phyloP scores from a whole-genome alignment of 257 asterid genomes.

The Solanum ossicruentum region DNA sequence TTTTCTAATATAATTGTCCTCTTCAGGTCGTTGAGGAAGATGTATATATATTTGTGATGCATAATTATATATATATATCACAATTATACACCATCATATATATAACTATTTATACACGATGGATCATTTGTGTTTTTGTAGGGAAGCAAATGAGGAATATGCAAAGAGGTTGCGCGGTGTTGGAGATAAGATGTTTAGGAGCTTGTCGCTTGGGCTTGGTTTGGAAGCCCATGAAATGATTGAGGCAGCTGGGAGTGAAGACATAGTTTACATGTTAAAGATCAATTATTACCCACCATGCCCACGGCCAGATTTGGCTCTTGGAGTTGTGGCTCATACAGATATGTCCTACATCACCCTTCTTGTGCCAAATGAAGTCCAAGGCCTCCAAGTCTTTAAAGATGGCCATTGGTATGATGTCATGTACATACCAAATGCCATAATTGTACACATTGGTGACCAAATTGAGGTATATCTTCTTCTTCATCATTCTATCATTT shows the following conservation, averaged over 20 bases:
- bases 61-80: too few species aligned
- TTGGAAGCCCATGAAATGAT: slow-evolving; percentile 33
- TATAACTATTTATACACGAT: too few species aligned
- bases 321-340: slow-evolving; percentile 89
- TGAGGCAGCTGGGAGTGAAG: slow-evolving; percentile 54
- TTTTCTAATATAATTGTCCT: too few species aligned
- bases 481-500: background rate
- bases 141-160: slow-evolving; percentile 58
- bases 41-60: too few species aligned
- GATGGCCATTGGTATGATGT: slow-evolving; percentile 72
- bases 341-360: slow-evolving; percentile 65
- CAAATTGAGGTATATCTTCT: slow-evolving; percentile 58
- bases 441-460: slow-evolving; percentile 77
- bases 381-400: slow-evolving; percentile 72
- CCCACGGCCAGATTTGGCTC: slow-evolving; percentile 77
- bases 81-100: too few species aligned
- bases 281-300: slow-evolving; percentile 89
- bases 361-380: slow-evolving; percentile 73
- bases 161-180: slow-evolving; percentile 31
- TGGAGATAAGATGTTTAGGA: slow-evolving; percentile 25
- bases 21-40: too few species aligned
- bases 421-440: slow-evolving; percentile 68
- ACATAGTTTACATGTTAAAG: slow-evolving; percentile 39
- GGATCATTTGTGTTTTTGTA: background rate
- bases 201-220: slow-evolving; percentile 58